A percentile compares a stretch with the other conserved stretches of the same genome.
phyloP scores from a whole-genome alignment of 208 protist species.

The Trypanosoma mega region DNA sequence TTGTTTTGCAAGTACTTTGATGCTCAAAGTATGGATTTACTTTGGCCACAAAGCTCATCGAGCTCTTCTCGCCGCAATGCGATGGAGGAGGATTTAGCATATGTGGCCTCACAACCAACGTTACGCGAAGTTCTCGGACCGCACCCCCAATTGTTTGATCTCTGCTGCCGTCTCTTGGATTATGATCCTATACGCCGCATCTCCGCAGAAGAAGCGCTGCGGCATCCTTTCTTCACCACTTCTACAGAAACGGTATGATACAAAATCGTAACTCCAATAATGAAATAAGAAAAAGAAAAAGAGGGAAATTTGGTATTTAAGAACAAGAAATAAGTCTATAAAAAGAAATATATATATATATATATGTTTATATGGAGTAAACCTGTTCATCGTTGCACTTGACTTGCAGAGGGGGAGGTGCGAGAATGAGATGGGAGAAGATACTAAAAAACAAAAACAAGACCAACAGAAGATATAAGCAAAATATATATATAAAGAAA shows the following conservation, averaged over 20 bases:
- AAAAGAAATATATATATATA: background rate
- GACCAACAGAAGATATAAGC: no score
- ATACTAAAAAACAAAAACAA: no score
- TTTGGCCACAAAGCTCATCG: slow-evolving; percentile 32
- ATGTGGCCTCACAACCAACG: slow-evolving; percentile 53
- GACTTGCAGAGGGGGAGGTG: no score
- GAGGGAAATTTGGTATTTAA: background rate
- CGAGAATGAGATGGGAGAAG: no score
- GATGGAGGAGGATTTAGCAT: slow-evolving; percentile 45
- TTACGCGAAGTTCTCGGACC: slow-evolving; percentile 57
- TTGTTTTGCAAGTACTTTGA: slow-evolving; percentile 64
- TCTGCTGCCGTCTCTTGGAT: slow-evolving; percentile 66
- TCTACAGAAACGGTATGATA: background rate
- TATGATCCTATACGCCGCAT: slow-evolving; percentile 90
- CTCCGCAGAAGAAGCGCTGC: slow-evolving; percentile 84
- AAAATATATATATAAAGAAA: no score
- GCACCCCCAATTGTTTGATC: slow-evolving; percentile 53
- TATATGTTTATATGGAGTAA: background rate
- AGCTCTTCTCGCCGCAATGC: slow-evolving; percentile 14
- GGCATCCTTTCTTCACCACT: slow-evolving; percentile 73
- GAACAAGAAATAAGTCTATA: background rate
- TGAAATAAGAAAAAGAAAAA: background rate
- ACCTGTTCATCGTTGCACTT: no score
- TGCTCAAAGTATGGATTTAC: slow-evolving; percentile 35
- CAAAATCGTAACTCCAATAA: background rate